A percentile compares a stretch with the other conserved stretches of the same genome.
Evolutionary conservation across 2,329 filamentous ascomycete genomes (phyloP).

Genomic region (Aspergillus viridinutans): DNA sequence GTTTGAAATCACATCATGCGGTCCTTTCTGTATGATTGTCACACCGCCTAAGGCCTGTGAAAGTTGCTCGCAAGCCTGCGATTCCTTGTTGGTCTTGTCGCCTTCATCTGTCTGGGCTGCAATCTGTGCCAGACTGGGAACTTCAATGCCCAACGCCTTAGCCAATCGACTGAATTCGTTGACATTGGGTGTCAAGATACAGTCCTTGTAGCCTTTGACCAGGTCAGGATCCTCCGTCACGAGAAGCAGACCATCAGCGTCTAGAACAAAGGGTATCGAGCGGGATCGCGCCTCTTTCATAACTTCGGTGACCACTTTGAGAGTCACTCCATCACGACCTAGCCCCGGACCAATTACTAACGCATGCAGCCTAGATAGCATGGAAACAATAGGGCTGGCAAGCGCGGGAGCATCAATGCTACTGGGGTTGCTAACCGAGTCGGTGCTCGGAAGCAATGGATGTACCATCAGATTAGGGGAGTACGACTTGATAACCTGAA

Average conservation of each 20-base stretch:
- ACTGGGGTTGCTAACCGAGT: constrained; percentile 46
- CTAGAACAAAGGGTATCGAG: constrained; percentile 75
- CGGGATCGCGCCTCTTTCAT: constrained; percentile 71
- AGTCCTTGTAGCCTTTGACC: constrained; percentile 74
- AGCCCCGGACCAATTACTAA: constrained; percentile 90
- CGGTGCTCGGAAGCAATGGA: constrained; percentile 81
- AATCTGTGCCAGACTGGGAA: constrained; percentile 35
- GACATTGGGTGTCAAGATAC: constrained; percentile 90
- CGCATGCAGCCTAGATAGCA: constrained; percentile 84
- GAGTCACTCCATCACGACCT: constrained; percentile 84
- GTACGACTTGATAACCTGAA: constrained; percentile 89
- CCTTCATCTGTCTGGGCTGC: constrained; percentile 34
- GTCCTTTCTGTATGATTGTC: constrained; percentile 86
- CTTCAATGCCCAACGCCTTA: constrained; percentile 66
- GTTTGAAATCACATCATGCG: constrained; percentile 76
- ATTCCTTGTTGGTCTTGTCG: constrained; percentile 46
- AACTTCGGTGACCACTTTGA: constrained; percentile 74
- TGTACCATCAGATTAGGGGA: constrained; percentile 99
- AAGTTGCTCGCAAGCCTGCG: constrained; percentile 63
- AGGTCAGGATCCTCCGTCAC: constrained; percentile 72
- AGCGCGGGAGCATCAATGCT: constrained; percentile 55
- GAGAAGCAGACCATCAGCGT: constrained; percentile 82
- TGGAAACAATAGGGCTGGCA: constrained; percentile 65
- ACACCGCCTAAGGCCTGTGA: constrained; percentile 77
- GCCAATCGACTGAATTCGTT: constrained; percentile 86